phyloP scores from a whole-genome alignment of 345 rosid genomes.

The Cardamine resedifolia region DNA sequence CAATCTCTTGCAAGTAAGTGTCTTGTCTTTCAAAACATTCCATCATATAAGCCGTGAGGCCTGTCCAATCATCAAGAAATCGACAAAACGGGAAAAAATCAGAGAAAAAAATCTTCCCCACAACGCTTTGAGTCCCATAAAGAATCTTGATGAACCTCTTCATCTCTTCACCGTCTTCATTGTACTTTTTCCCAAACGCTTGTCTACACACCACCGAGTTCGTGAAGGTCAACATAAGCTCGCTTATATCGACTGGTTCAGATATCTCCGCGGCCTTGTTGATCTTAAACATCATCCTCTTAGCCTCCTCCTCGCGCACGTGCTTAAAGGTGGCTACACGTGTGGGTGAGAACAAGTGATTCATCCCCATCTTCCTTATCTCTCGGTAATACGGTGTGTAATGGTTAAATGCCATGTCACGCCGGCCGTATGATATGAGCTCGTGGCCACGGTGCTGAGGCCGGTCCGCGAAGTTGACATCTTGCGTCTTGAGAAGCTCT shows the following conservation, averaged over 20 bases:
- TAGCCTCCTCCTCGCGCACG: conserved; percentile 38
- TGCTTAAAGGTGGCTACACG: conserved; percentile 39
- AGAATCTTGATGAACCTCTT: conserved; percentile 39
- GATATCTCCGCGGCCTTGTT: conserved; percentile 15
- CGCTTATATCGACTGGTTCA: conserved; percentile 31
- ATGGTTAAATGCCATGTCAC: conserved; percentile 34
- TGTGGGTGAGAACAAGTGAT: conserved; percentile 34
- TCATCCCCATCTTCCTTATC: conserved; percentile 38
- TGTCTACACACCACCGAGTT: conserved; percentile 40
- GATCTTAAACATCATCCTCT: conserved; percentile 33
- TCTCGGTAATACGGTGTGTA: conserved; percentile 38
- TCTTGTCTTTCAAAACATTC: conserved; percentile 34
- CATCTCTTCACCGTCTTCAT: conserved; percentile 39
- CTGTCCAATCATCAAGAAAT: conserved; percentile 36
- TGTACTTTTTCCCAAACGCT: conserved; percentile 45
- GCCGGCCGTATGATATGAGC: conserved; percentile 30
- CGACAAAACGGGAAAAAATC: conserved; percentile 35
- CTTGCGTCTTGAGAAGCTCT: conserved; percentile 44
- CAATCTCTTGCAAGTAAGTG: conserved; percentile 34
- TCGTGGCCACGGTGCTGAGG: conserved; percentile 35
- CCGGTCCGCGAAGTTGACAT: conserved; percentile 30
- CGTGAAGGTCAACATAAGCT: conserved; percentile 33
- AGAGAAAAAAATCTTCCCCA: conserved; percentile 30
- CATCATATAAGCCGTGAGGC: conserved; percentile 31
- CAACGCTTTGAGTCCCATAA: conserved; percentile 37